phyloP scores from a whole-genome alignment of 768 basidiomycete genomes.

The Asterophora parasitica region DNA sequence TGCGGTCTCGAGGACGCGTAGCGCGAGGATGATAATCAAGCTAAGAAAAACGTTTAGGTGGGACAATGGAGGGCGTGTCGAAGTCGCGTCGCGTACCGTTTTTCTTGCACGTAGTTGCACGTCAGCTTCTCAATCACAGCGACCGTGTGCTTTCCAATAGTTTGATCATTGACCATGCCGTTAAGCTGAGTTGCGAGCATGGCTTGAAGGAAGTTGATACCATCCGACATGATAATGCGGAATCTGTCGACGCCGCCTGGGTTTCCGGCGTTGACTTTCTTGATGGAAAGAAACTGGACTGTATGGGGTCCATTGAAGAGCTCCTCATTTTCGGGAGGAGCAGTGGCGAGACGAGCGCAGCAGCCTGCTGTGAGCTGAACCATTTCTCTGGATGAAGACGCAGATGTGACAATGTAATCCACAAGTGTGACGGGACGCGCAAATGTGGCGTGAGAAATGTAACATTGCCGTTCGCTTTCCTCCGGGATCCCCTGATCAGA shows the following conservation, averaged over 20 bases:
- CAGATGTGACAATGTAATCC: too few species aligned
- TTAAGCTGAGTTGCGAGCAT: slow-evolving; percentile 96
- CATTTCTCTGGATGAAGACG: slow-evolving; percentile 10
- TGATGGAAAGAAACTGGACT: slow-evolving; percentile 81
- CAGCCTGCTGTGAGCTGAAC: slow-evolving; percentile 57
- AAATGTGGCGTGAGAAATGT: slow-evolving; percentile 14
- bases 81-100: slow-evolving; percentile 52
- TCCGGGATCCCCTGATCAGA: too few species aligned
- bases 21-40: slow-evolving; percentile 72
- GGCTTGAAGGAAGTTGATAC: slow-evolving; percentile 78
- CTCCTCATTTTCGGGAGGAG: slow-evolving; percentile 37
- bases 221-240: slow-evolving; percentile 88
- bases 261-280: slow-evolving; percentile 53
- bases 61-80: slow-evolving; percentile 1
- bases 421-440: slow-evolving; percentile 21
- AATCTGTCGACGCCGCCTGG: slow-evolving; percentile 46
- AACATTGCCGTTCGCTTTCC: background rate
- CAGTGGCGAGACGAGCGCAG: slow-evolving; percentile 43
- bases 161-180: slow-evolving; percentile 56
- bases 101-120: slow-evolving; percentile 78
- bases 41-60: slow-evolving; percentile 32
- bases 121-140: slow-evolving; percentile 71
- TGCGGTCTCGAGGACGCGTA: slow-evolving; percentile 49
- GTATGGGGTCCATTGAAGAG: slow-evolving; percentile 44
- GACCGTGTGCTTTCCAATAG: slow-evolving; percentile 62